phyloP scores from a whole-genome alignment of 176 grass and related monocot genomes.

The Musa beccarii region DNA sequence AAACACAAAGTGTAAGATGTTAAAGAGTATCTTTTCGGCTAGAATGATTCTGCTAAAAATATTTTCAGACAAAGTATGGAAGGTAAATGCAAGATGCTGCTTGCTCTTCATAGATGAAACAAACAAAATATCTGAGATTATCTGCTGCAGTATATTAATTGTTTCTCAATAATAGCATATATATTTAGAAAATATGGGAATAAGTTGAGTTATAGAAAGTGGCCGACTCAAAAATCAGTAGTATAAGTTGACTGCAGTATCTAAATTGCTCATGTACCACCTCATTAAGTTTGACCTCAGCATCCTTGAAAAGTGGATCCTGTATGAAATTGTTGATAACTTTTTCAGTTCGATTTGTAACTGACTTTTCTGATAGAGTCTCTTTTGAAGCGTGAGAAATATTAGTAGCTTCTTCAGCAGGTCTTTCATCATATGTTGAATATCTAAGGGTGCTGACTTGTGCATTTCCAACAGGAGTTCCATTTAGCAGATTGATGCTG shows the following conservation, averaged over 20 bases:
- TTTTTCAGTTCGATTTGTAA: conserved; percentile 56
- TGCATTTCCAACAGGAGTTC: conserved; percentile 27
- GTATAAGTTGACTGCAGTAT: neutral
- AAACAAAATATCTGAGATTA: no score
- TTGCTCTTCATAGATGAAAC: no score
- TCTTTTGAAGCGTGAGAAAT: conserved; percentile 24
- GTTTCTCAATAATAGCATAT: no score
- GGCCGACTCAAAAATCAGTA: neutral
- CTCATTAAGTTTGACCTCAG: conserved; percentile 27
- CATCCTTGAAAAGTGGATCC: conserved; percentile 52
- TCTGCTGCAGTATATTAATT: no score
- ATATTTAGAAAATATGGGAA: neutral
- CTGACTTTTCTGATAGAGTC: conserved; percentile 16
- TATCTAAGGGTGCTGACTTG: conserved; percentile 28
- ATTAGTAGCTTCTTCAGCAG: conserved; percentile 13
- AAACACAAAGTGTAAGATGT: no score
- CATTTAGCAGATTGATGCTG: neutral
- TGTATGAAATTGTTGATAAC: conserved; percentile 61
- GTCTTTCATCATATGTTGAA: conserved; percentile 26
- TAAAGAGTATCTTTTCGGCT: no score
- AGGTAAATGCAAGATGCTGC: no score
- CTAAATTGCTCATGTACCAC: conserved; percentile 28
- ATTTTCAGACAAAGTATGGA: no score
- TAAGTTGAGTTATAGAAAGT: neutral
- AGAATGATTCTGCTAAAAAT: no score